Conservation (phyloP, 805 yeast genomes). For the Monosporozyma unispora region DNA sequence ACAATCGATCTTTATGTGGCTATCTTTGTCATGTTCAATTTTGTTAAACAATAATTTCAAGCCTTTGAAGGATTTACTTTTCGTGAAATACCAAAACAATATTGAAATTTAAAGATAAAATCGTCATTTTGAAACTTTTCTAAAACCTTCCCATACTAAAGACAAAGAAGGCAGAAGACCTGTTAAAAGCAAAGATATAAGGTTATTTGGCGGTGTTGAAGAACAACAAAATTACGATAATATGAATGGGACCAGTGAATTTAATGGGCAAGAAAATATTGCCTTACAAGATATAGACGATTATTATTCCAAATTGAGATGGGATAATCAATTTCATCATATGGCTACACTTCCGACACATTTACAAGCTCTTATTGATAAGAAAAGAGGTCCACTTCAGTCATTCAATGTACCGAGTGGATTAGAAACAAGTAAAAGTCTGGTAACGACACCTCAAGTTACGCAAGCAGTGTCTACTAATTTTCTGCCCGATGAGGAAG, state of each 20-base stretch:
- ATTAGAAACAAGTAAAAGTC: background rate
- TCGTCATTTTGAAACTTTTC: background rate
- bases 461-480: background rate
- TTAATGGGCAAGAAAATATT: background rate
- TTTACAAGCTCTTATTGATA: slow-evolving; percentile 22
- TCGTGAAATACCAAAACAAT: background rate
- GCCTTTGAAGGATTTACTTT: background rate
- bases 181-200: background rate
- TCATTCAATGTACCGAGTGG: background rate
- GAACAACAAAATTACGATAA: background rate
- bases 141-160: background rate
- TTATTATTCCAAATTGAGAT: slow-evolving; percentile 21
- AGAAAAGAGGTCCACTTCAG: slow-evolving; percentile 3
- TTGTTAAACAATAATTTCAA: background rate
- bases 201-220: background rate
- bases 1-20: background rate
- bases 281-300: slow-evolving; percentile 17
- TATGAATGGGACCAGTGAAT: slow-evolving; percentile 3
- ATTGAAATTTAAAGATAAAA: background rate
- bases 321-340: slow-evolving; percentile 25
- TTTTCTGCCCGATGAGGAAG: background rate
- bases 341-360: slow-evolving; percentile 24
- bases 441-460: background rate
- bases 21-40: background rate
- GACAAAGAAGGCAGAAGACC: background rate